These are phyloP conservation scores for Senna siamea DNA, from an alignment of 306 rosid species.

Conservation along the genomic window DNA sequence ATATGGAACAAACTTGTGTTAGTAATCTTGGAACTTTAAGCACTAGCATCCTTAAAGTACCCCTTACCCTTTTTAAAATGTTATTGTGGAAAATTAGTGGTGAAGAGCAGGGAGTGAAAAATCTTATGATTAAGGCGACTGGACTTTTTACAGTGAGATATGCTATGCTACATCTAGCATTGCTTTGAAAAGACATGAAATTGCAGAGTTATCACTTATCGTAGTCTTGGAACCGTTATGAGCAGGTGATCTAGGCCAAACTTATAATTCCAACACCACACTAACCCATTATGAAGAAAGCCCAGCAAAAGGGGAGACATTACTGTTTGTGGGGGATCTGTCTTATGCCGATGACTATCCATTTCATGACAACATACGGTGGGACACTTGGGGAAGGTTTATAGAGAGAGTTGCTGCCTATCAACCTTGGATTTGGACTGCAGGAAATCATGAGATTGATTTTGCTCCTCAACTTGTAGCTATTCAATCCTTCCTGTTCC, in stretches of 20 bases:
- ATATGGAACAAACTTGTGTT: background rate
- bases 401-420: slow-evolving; percentile 67
- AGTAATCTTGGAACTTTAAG: background rate
- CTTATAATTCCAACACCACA: slow-evolving; percentile 61
- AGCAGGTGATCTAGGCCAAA: slow-evolving; percentile 86
- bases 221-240: slow-evolving; percentile 18
- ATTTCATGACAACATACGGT: slow-evolving; percentile 64
- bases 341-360: slow-evolving; percentile 78
- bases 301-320: slow-evolving; percentile 55
- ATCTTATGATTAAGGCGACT: too few relatives aligned
- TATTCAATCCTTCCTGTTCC: background rate
- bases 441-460: slow-evolving; percentile 60
- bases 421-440: slow-evolving; percentile 84
- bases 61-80: too few relatives aligned
- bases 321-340: slow-evolving; percentile 65
- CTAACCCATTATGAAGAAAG: slow-evolving; percentile 64
- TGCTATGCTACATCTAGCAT: too few relatives aligned
- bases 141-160: too few relatives aligned
- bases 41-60: too few relatives aligned
- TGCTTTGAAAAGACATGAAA: too few relatives aligned
- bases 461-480: slow-evolving; percentile 57
- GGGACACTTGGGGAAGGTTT: slow-evolving; percentile 90
- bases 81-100: too few relatives aligned
- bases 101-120: too few relatives aligned
- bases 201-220: too few relatives aligned